phyloP scores from a whole-genome alignment of 1,284 basidiomycete species.

The Melampsora americana region DNA sequence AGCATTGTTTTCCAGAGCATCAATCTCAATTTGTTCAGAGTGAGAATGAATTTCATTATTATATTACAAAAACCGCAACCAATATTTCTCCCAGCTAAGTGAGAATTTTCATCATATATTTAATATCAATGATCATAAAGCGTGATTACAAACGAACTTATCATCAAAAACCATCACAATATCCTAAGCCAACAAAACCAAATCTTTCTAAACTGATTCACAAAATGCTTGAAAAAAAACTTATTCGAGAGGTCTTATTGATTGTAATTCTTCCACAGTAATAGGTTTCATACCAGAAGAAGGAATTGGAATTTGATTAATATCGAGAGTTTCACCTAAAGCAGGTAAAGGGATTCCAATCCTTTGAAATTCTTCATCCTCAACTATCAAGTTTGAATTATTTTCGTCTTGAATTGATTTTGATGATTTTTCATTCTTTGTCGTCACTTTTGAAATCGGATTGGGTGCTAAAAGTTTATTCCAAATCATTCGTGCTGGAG shows the following conservation, averaged over 20 bases:
- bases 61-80: no score
- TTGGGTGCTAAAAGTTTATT: neutral
- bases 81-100: no score
- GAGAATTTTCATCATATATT: no score
- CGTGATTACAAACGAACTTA: no score
- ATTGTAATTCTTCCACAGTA: neutral
- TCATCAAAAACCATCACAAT: no score
- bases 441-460: neutral
- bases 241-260: neutral
- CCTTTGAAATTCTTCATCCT: neutral
- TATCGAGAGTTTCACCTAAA: neutral
- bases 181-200: no score
- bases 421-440: neutral
- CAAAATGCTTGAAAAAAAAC: neutral
- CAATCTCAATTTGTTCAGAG: no score
- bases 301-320: neutral
- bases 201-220: no score
- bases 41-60: no score
- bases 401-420: neutral
- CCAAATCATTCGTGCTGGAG: slow-evolving; percentile 30
- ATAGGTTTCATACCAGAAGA: slow-evolving; percentile 4
- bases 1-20: no score
- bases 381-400: neutral
- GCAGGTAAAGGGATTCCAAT: no score
- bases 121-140: no score